phyloP scores from a whole-genome alignment of 2,329 filamentous ascomycete genomes.

The Hypomyces perniciosus region DNA sequence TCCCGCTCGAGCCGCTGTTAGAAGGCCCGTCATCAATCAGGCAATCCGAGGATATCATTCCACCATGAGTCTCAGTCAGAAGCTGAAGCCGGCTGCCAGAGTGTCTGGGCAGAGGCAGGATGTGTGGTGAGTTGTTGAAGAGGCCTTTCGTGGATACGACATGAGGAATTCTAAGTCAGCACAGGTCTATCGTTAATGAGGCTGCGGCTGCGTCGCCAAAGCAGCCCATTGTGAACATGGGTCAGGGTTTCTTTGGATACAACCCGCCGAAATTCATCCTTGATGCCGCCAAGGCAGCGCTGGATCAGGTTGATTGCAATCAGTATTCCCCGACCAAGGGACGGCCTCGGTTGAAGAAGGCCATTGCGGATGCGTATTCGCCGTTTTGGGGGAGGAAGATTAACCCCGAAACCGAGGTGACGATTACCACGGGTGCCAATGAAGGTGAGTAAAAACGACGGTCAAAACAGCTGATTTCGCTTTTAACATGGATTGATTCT shows the following conservation, averaged over 20 bases:
- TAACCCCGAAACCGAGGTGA: constrained; percentile 86
- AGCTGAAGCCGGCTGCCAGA: constrained; percentile 45
- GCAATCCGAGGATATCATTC: constrained; percentile 12
- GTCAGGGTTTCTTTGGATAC: constrained; percentile 76
- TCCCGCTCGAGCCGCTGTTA: background rate
- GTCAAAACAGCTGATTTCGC: background rate
- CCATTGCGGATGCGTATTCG: constrained; percentile 86
- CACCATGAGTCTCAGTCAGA: constrained; percentile 38
- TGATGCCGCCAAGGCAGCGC: constrained; percentile 81
- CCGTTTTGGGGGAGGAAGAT: constrained; percentile 77
- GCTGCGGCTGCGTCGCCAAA: constrained; percentile 56
- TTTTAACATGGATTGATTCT: background rate
- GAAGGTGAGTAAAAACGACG: constrained; percentile 41
- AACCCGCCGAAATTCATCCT: constrained; percentile 90
- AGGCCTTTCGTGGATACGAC: background rate
- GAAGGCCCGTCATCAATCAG: background rate
- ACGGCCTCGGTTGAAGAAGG: constrained; percentile 83
- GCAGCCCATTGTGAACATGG: constrained; percentile 60
- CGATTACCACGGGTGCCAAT: constrained; percentile 87
- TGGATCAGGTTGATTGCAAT: constrained; percentile 92
- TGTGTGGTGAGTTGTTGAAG: constrained; percentile 40
- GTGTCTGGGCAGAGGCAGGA: constrained; percentile 46
- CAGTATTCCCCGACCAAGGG: constrained; percentile 97
- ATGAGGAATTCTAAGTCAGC: background rate
- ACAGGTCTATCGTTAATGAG: constrained; percentile 61